Percentiles rank a stretch among this genome's conserved stretches.
Evolutionary conservation across 441 rosid genomes (phyloP).

Genomic region (Francoa sonchifolia): DNA sequence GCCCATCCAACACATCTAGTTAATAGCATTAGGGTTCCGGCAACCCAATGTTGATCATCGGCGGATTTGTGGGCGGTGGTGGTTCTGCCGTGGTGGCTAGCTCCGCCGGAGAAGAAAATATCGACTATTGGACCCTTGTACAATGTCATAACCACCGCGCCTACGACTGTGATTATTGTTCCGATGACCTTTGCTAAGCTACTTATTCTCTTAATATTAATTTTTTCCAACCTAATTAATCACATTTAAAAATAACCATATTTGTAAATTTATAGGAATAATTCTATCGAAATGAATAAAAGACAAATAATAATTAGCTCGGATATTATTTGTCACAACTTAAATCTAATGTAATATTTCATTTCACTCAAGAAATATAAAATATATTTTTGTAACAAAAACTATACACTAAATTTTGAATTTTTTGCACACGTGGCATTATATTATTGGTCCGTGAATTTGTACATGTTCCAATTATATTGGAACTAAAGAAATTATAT

Average conservation of each 20-base stretch:
- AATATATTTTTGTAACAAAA: too few relatives aligned
- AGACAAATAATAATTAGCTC: too few relatives aligned
- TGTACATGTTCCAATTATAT: too few relatives aligned
- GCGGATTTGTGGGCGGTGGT: conserved; percentile 7
- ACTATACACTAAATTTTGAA: too few relatives aligned
- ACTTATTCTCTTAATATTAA: conserved; percentile 43
- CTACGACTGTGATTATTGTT: conserved; percentile 57
- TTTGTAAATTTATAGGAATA: too few relatives aligned
- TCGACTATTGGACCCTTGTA: conserved; percentile 78
- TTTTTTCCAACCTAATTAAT: conserved; percentile 48
- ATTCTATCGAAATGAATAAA: too few relatives aligned
- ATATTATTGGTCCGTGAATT: too few relatives aligned
- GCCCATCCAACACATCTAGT: conserved; percentile 62
- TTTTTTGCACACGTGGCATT: too few relatives aligned
- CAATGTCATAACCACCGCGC: conserved; percentile 91
- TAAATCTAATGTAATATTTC: too few relatives aligned
- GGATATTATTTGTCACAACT: too few relatives aligned
- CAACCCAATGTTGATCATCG: conserved; percentile 41
- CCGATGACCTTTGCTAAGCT: conserved; percentile 74
- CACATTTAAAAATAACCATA: not conserved
- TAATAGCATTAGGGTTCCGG: conserved; percentile 59
- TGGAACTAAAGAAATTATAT: too few relatives aligned
- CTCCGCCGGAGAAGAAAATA: conserved; percentile 30
- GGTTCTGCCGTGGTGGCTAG: conserved; percentile 19
- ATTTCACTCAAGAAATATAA: too few relatives aligned